A percentile compares a stretch with the other conserved stretches of the same genome.
Evolutionary conservation across 2,329 filamentous ascomycete species (phyloP).

Genomic region (Arthrobotrys sinensis): DNA sequence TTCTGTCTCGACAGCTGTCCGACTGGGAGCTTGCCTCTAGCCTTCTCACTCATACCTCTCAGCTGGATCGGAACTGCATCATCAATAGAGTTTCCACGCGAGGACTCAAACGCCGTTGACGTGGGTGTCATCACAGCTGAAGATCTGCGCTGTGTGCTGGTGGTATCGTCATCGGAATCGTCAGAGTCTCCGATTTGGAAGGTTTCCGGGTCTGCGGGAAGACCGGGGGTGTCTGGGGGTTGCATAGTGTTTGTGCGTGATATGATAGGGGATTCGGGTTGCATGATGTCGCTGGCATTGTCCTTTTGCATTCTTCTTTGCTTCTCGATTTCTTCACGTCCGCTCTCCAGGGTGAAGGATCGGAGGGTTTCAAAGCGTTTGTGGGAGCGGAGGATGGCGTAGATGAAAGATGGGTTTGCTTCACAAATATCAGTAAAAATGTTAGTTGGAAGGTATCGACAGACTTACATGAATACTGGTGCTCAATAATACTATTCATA

Average conservation of each 20-base stretch:
- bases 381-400: conserved; percentile 82
- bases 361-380: conserved; percentile 88
- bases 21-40: conserved; percentile 93
- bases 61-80: conserved; percentile 86
- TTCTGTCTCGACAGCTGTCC: conserved; percentile 91
- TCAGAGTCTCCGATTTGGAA: conserved; percentile 91
- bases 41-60: conserved; percentile 96
- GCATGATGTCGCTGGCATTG: conserved; percentile 65
- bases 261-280: conserved; percentile 36
- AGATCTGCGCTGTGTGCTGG: conserved; percentile 65
- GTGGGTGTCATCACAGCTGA: conserved; percentile 49
- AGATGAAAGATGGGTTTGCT: conserved; percentile 87
- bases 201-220: conserved; percentile 69
- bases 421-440: conserved; percentile 61
- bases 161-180: conserved; percentile 75
- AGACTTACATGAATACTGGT: conserved; percentile 81
- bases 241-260: conserved; percentile 14
- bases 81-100: conserved; percentile 74
- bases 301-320: conserved; percentile 81
- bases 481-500: conserved; percentile 89
- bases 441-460: neutral
- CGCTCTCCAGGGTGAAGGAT: conserved; percentile 90
- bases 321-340: conserved; percentile 89
- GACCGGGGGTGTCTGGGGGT: conserved; percentile 16
- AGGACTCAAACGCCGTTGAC: conserved; percentile 74